phyloP scores from a whole-genome alignment of 2,329 filamentous ascomycete species.

The Chrysosporium queenslandicum region DNA sequence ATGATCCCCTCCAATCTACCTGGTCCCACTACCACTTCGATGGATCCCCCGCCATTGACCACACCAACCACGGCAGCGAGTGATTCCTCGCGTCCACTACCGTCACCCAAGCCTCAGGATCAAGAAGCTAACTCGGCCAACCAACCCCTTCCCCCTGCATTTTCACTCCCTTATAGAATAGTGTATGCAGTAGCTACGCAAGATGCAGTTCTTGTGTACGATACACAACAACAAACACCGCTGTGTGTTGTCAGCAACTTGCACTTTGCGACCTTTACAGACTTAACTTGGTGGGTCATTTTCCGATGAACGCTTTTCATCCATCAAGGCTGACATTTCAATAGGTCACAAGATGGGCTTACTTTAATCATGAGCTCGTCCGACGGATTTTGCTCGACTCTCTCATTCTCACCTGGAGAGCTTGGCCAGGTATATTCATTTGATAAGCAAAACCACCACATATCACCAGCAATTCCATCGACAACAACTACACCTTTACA shows the following conservation, averaged over 20 bases:
- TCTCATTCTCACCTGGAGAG: constrained; percentile 76
- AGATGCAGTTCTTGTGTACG: constrained; percentile 87
- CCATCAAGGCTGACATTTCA: constrained; percentile 16
- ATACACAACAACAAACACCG: constrained; percentile 92
- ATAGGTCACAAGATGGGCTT: constrained; percentile 62
- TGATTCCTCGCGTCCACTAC: constrained; percentile 45
- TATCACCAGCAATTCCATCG: constrained; percentile 40
- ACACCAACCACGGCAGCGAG: constrained; percentile 37
- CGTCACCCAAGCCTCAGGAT: constrained; percentile 46
- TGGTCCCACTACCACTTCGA: constrained; percentile 45
- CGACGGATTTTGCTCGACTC: constrained; percentile 89
- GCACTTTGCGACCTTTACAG: constrained; percentile 94
- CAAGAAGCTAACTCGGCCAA: constrained; percentile 40
- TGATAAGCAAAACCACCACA: constrained; percentile 25
- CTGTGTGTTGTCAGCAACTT: constrained; percentile 92
- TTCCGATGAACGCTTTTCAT: neutral
- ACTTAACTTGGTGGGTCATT: constrained; percentile 71
- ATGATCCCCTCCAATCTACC: constrained; percentile 50
- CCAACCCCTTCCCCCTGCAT: constrained; percentile 56
- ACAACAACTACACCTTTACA: constrained; percentile 59
- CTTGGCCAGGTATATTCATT: constrained; percentile 69
- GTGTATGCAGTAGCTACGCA: constrained; percentile 96
- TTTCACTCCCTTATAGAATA: constrained; percentile 82
- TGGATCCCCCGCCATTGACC: constrained; percentile 67
- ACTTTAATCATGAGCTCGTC: constrained; percentile 92